Conservation (phyloP, 192 early-diverging fungal genomes). For the Kappamyces sp. region DNA sequence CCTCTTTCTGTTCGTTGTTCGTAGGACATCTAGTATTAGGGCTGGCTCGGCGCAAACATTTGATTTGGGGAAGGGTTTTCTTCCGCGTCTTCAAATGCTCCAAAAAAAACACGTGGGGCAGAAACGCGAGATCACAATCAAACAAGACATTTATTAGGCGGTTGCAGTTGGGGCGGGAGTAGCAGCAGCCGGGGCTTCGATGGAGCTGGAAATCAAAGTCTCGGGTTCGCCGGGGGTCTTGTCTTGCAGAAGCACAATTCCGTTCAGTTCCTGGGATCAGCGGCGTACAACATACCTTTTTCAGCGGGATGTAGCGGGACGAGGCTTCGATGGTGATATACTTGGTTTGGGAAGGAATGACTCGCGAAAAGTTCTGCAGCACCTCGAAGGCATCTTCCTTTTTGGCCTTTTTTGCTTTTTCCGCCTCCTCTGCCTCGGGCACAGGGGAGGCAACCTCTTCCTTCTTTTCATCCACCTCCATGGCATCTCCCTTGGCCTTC, state of each 20-base stretch:
- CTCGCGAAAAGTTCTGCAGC: conserved; percentile 79
- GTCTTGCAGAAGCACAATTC: conserved; percentile 85
- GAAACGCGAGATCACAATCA: too few species aligned
- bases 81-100: too few species aligned
- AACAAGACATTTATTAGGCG: background rate
- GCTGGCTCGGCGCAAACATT: too few species aligned
- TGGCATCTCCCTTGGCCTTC: conserved; percentile 60
- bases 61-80: too few species aligned
- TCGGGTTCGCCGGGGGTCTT: conserved; percentile 69
- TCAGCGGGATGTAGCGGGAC: conserved; percentile 84
- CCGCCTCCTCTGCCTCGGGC: conserved; percentile 40
- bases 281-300: conserved; percentile 44
- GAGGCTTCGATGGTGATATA: conserved; percentile 79
- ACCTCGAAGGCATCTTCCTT: conserved; percentile 71
- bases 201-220: conserved; percentile 55
- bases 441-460: conserved; percentile 26
- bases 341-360: conserved; percentile 82
- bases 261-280: conserved; percentile 55
- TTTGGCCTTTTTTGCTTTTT: conserved; percentile 38
- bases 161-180: conserved; percentile 7
- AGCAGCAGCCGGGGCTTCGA: conserved; percentile 2
- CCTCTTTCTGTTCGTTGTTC: too few species aligned
- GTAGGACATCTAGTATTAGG: too few species aligned
- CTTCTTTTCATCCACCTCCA: conserved; percentile 52
- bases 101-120: too few species aligned